phyloP scores from a whole-genome alignment of 176 grass and related monocot genomes.

The Cymbopogon citratus region DNA sequence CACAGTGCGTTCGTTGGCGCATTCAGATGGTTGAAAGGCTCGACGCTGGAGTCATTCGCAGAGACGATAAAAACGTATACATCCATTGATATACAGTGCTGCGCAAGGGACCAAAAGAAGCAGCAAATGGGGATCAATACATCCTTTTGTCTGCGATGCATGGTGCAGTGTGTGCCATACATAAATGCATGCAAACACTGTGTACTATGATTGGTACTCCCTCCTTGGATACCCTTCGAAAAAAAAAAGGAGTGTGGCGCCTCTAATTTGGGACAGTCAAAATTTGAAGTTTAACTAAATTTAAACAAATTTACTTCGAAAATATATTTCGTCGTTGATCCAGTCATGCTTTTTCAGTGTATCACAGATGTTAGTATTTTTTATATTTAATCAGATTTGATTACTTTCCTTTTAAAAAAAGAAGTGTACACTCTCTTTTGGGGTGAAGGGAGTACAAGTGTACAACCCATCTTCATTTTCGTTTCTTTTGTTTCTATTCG shows the following conservation, averaged over 20 bases:
- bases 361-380: not conserved
- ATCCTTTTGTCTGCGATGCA: not conserved
- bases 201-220: not conserved
- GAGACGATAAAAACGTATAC: not conserved
- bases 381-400: not conserved
- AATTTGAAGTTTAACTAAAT: no score
- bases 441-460: not conserved
- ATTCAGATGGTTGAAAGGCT: not conserved
- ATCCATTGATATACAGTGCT: not conserved
- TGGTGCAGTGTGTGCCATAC: not conserved
- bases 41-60: not conserved
- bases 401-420: not conserved
- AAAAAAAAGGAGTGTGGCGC: not conserved
- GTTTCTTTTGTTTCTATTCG: not conserved
- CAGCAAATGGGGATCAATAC: not conserved
- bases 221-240: no score
- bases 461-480: not conserved
- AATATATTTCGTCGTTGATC: not conserved
- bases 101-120: not conserved
- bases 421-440: not conserved
- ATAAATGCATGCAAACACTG: not conserved
- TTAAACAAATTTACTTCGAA: not conserved
- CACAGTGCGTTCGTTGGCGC: not conserved
- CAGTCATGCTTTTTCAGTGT: not conserved
- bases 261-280: not conserved